Base-by-base conservation (phyloP, 495 filamentous ascomycete species). In the Parachaetomium inaequale region DNA sequence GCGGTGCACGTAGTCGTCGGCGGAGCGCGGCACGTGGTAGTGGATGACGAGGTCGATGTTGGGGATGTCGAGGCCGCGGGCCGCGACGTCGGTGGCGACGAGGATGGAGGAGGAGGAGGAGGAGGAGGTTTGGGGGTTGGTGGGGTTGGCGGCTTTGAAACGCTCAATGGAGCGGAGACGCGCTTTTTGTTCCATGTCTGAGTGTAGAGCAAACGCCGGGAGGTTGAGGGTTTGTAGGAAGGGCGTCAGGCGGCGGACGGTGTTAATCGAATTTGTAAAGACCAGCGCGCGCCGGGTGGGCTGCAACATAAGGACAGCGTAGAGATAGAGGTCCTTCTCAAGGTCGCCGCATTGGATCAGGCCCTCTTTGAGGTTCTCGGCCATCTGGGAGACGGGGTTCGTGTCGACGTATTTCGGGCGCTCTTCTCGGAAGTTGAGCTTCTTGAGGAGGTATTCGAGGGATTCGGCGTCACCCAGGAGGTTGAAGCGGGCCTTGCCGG, bases 271-370 rank as follows among this genome's bases (percentile, higher is more conserved):
- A 77, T 98, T 98, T 38, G 92, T 89, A 73, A 98, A 98, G 21
- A 98, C 84, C 2, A 98, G 80, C 3, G 90, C 89, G 26, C 90
- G 87, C 57, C 83, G 82, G 40, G 87, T 87, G 25, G 91, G 87
- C 65, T 96, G 86, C 63, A 94, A 86, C 4, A 98, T 82, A 14
- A 98, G 79, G 31, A 96, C 80, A 0, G 92, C 82, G 74, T 98
- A 98, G 55, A 97, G 86, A 68, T 93, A 98, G 49, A 98, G 85
- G 73, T 98, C 94, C 83, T 98, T 98, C 72, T 98, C 94, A 76
- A 88, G 90, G 21, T 91, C 90, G 54, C 84, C 87, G 70, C 95
- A 98, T 76, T 96, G 91, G 38, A 97, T 83, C 45, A 98, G 83
- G 7, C 91, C 92, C 75, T 98, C 94, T 65, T 89, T 92, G 32